Base-by-base conservation (phyloP, 1,139 yeast species). In the Geotrichum macrosporum region DNA sequence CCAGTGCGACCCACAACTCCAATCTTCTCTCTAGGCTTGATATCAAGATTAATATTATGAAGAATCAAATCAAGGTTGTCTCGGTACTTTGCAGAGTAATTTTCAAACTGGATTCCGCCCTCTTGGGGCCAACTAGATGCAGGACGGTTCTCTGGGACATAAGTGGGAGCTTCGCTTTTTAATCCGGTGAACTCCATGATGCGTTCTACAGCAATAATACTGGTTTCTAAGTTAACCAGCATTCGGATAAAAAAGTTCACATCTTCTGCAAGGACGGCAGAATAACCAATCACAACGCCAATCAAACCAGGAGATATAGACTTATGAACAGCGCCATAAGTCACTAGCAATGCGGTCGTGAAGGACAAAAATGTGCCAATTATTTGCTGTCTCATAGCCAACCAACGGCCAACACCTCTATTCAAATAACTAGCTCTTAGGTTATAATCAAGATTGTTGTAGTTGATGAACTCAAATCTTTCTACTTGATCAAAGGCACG, bases 1-100 rank as follows among this genome's bases (percentile, higher is more conserved):
- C 95, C 95, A 0, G 94, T 84, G 55, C 95, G 73, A 8, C 95
- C 95, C 15, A 84, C 92, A 53, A 84, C 79, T 37, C 94, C 94
- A 53, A 84, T 70, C 59, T 84, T 84, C 55, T 84, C 92, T 15
- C 68, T 68, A 3, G 86, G 72, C 26, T 73, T 69, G 50, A 84
- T 75, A 2, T 69, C 66, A 40, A 84, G 59, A 31, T 69, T 65
- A 43, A 84, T 69, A 41, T 76, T 69, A 44, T 72, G 74, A 57
- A 84, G 66, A 2, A 83, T 85, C 21, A 78, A 76, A 22, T 65
- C 68, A 21, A 68, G 56, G 31, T 79, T 79, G 6, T 72, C 74
- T 52, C 85, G 71, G 61, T 84, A 84, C 42, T 76, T 71, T 1
- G 92, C 76, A 1, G 84, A 74, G 57, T 81, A 82, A 55, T 80